Percentiles rank a stretch among this genome's conserved stretches.
Evolutionary conservation across 331 rosid species (phyloP).

Genomic region (Spiraea crenata): DNA sequence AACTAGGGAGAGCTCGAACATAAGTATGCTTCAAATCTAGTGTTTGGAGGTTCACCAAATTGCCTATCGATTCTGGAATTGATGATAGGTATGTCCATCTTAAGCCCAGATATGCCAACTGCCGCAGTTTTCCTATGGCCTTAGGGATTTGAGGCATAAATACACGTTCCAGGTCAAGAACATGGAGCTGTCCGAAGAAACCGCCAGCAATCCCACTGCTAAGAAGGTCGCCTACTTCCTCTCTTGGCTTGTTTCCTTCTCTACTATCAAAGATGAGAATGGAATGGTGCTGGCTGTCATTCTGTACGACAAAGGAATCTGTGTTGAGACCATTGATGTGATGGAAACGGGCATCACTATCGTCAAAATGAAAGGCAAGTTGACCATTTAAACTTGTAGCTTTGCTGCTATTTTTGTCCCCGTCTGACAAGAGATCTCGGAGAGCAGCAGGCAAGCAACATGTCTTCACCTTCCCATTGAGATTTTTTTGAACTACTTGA

Average conservation of each 20-base stretch:
- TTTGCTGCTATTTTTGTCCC: background rate
- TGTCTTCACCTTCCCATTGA: conserved; percentile 20
- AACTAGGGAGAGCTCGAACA: conserved; percentile 7
- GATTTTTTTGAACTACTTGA: conserved; percentile 23
- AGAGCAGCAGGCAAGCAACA: conserved; percentile 18
- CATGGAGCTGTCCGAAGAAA: background rate
- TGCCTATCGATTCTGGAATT: conserved; percentile 18
- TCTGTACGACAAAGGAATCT: background rate
- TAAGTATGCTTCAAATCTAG: conserved; percentile 24
- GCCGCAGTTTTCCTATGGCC: background rate
- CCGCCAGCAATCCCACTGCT: background rate
- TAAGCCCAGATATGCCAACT: conserved; percentile 25
- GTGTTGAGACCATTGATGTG: background rate
- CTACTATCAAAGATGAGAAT: conserved; percentile 19
- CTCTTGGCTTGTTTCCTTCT: conserved; percentile 20
- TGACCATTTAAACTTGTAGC: background rate
- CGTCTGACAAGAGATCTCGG: conserved; percentile 3
- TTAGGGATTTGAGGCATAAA: conserved; percentile 24
- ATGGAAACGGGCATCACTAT: background rate
- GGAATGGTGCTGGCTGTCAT: background rate
- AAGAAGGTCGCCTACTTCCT: conserved; percentile 10
- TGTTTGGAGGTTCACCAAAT: conserved; percentile 7
- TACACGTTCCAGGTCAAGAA: conserved; percentile 29
- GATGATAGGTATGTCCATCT: conserved; percentile 19
- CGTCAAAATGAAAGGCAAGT: conserved; percentile 12